Conservation (phyloP, 2,329 filamentous ascomycete species). For the Fonsecaea pugnacius region DNA sequence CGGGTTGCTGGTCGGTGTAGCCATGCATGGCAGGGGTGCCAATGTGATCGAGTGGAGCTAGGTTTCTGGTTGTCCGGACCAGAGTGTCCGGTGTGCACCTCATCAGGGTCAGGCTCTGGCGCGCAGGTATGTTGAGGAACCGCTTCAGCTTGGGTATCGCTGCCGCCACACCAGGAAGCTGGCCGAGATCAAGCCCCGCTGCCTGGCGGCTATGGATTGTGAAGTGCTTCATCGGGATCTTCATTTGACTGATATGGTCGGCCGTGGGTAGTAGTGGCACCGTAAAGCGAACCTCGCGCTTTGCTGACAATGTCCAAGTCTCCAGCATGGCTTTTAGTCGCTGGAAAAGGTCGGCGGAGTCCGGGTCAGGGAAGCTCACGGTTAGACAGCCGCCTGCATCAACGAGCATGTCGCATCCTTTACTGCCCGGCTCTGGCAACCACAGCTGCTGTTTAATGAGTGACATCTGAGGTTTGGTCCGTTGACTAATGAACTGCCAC, state of each 20-base stretch:
- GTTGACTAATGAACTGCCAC: conserved; percentile 39
- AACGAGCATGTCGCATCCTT: conserved; percentile 24
- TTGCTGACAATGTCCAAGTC: conserved; percentile 26
- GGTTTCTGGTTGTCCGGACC: conserved; percentile 32
- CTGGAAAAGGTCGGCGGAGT: conserved; percentile 16
- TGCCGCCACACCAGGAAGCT: conserved; percentile 24
- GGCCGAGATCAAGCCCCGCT: conserved; percentile 27
- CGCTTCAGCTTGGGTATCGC: conserved; percentile 32
- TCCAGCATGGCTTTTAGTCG: conserved; percentile 26
- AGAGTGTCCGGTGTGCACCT: conserved; percentile 35
- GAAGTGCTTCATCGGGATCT: conserved; percentile 23
- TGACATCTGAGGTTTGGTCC: conserved; percentile 37
- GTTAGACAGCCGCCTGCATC: conserved; percentile 33
- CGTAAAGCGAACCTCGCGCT: conserved; percentile 23
- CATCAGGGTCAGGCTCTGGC: conserved; percentile 28
- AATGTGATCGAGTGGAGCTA: conserved; percentile 36
- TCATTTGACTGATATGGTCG: conserved; percentile 11
- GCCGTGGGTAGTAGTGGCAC: conserved; percentile 26
- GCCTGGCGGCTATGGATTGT: conserved; percentile 29
- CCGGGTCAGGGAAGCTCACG: conserved; percentile 29
- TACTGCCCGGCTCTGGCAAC: conserved; percentile 28
- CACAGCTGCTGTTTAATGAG: conserved; percentile 35
- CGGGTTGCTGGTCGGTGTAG: conserved; percentile 38
- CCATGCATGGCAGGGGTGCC: conserved; percentile 36
- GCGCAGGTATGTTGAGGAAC: conserved; percentile 29